These are phyloP conservation scores for Obba rivulosa DNA, from an alignment of 768 basidiomycete genomes.

Conservation along the genomic window DNA sequence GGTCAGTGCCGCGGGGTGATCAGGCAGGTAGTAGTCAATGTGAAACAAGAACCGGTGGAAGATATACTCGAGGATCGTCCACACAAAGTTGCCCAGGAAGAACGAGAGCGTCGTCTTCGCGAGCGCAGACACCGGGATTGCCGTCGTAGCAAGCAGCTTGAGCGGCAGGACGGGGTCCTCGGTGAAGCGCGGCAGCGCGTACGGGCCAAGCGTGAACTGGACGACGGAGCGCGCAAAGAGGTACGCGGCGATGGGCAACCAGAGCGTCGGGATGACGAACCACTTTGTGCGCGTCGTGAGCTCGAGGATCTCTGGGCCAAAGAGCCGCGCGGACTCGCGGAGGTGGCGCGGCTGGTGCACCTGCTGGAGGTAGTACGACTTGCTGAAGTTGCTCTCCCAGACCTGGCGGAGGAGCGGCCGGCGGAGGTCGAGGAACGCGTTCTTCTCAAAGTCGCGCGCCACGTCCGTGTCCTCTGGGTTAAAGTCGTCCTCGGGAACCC, in stretches of 20 bases:
- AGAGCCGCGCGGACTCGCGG: conserved; percentile 77
- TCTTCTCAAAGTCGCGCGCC: conserved; percentile 77
- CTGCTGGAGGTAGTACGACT: conserved; percentile 93
- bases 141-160: conserved; percentile 29
- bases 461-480: conserved; percentile 87
- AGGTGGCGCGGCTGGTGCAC: conserved; percentile 95
- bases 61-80: conserved; percentile 91
- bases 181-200: conserved; percentile 60
- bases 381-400: conserved; percentile 86
- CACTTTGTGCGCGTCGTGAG: conserved; percentile 82
- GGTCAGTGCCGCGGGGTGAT: conserved; percentile 70
- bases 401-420: conserved; percentile 84
- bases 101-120: conserved; percentile 63
- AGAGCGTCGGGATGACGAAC: conserved; percentile 90
- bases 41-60: conserved; percentile 98
- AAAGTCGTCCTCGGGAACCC: conserved; percentile 87
- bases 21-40: conserved; percentile 82
- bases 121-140: conserved; percentile 47
- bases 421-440: conserved; percentile 86
- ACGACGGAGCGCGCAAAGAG: conserved; percentile 77
- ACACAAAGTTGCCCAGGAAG: conserved; percentile 79
- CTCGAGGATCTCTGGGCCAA: conserved; percentile 80
- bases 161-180: conserved; percentile 52
- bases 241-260: conserved; percentile 83
- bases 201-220: conserved; percentile 58